A percentile compares a stretch with the other conserved stretches of the same genome.
Conservation (phyloP, 257 asterid genomes). For the Solanum rostratum region DNA sequence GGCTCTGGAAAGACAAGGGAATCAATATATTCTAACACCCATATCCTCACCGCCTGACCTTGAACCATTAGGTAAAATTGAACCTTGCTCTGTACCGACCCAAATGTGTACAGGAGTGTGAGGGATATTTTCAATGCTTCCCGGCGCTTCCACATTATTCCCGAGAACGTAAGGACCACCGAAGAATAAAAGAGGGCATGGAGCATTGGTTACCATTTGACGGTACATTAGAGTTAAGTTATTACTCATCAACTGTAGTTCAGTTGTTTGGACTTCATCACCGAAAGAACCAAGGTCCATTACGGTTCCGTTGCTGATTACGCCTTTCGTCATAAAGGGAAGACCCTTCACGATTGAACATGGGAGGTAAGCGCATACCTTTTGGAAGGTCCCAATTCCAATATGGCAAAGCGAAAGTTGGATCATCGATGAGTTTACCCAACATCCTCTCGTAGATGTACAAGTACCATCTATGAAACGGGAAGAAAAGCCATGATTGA, state of each 20-base stretch:
- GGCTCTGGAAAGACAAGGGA: no score
- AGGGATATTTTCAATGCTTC: no score
- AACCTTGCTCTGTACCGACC: not conserved
- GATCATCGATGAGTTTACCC: not conserved
- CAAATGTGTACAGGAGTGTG: no score
- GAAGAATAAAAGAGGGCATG: not conserved
- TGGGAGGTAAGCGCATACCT: constrained; percentile 7
- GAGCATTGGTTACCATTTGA: not conserved
- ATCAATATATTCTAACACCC: no score
- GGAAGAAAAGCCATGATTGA: not conserved
- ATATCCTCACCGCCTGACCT: not conserved
- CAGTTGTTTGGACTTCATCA: no score
- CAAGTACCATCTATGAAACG: constrained; percentile 12
- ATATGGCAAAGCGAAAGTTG: not conserved
- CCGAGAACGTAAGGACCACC: no score
- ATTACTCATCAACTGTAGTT: not conserved
- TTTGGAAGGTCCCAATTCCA: not conserved
- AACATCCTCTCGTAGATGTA: not conserved
- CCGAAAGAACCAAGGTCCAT: no score
- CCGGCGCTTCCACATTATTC: no score
- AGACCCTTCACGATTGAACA: not conserved
- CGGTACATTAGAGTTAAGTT: constrained; percentile 1
- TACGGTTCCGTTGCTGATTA: no score
- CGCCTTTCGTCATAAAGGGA: not conserved
- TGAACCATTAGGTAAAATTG: no score